Evolutionary conservation across 495 filamentous ascomycete species (phyloP).

Genomic region (Staphylotrichum tortipilum): DNA sequence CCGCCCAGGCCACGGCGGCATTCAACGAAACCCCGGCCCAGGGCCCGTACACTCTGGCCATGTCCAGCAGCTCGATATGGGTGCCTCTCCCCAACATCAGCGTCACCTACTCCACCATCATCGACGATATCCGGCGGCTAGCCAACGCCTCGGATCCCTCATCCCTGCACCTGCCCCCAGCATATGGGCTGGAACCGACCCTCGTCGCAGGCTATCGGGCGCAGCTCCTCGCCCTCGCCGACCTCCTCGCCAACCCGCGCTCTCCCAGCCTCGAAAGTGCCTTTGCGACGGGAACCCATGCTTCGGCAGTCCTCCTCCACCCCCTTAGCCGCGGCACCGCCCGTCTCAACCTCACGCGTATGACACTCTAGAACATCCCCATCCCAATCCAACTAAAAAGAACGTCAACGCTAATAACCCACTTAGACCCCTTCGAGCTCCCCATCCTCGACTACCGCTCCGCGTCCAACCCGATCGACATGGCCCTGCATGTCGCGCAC

Average conservation of each 20-base stretch:
- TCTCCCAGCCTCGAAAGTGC: constrained; percentile 21
- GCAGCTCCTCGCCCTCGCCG: constrained; percentile 15
- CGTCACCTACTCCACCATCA: constrained; percentile 2
- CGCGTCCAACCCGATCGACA: constrained; percentile 26
- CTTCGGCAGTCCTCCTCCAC: constrained; percentile 20
- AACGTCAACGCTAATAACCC: no score
- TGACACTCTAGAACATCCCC: no score
- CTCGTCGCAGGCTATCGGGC: constrained; percentile 17
- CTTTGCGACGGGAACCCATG: constrained; percentile 12
- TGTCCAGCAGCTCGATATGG: constrained; percentile 20
- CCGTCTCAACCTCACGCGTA: constrained; percentile 24
- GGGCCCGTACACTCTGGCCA: constrained; percentile 20
- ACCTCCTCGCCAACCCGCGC: constrained; percentile 9
- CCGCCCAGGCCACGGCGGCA: constrained; percentile 11
- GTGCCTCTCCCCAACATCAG: constrained; percentile 16
- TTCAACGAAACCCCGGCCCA: constrained; percentile 17
- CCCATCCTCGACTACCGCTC: constrained; percentile 27
- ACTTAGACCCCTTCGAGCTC: constrained; percentile 22
- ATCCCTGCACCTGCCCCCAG: constrained; percentile 14
- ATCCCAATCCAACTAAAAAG: no score
- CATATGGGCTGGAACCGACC: constrained; percentile 1
- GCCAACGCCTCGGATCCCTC: background rate
- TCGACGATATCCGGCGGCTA: constrained; percentile 7
- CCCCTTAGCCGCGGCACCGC: constrained; percentile 26
- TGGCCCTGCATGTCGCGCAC: constrained; percentile 17